phyloP scores from a whole-genome alignment of 192 early-diverging fungal genomes.

The Coemansia brasiliensis region DNA sequence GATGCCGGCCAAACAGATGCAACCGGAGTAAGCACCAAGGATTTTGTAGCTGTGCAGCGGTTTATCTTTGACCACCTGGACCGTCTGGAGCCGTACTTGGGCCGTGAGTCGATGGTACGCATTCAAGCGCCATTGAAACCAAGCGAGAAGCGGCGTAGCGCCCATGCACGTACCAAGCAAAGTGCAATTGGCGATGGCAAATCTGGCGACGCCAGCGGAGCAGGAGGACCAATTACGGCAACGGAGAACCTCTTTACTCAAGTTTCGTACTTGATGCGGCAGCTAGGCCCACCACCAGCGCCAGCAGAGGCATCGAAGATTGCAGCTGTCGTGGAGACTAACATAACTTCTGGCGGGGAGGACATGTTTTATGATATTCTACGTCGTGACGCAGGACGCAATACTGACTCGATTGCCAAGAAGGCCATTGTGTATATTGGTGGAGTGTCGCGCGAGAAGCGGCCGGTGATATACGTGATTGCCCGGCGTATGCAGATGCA shows the following conservation, averaged over 20 bases:
- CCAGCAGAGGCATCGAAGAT: constrained; percentile 31
- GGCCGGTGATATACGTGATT: constrained; percentile 85
- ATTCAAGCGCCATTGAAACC: constrained; percentile 23
- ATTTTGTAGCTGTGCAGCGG: constrained; percentile 62
- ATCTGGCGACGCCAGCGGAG: not conserved
- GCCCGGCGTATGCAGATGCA: constrained; percentile 73
- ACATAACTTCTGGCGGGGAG: constrained; percentile 20
- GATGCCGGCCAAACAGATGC: constrained; percentile 18
- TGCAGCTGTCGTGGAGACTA: constrained; percentile 21
- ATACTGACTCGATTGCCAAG: constrained; percentile 64
- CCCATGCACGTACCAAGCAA: constrained; percentile 14
- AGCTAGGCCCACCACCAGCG: constrained; percentile 85
- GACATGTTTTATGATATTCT: constrained; percentile 66
- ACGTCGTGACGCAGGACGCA: constrained; percentile 66
- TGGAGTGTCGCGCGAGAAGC: constrained; percentile 70
- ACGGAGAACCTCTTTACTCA: constrained; percentile 75
- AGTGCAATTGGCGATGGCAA: not conserved
- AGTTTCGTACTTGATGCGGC: constrained; percentile 80
- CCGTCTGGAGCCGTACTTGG: constrained; percentile 66
- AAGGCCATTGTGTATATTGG: constrained; percentile 83
- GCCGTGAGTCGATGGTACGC: constrained; percentile 58
- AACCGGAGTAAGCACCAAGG: constrained; percentile 46
- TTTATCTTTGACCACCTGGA: constrained; percentile 70
- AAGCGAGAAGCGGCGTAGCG: constrained; percentile 44
- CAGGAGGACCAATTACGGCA: constrained; percentile 31